Evolutionary conservation across 352 stramenopile genomes (phyloP).

Genomic region (Nothophytophthora sp.): DNA sequence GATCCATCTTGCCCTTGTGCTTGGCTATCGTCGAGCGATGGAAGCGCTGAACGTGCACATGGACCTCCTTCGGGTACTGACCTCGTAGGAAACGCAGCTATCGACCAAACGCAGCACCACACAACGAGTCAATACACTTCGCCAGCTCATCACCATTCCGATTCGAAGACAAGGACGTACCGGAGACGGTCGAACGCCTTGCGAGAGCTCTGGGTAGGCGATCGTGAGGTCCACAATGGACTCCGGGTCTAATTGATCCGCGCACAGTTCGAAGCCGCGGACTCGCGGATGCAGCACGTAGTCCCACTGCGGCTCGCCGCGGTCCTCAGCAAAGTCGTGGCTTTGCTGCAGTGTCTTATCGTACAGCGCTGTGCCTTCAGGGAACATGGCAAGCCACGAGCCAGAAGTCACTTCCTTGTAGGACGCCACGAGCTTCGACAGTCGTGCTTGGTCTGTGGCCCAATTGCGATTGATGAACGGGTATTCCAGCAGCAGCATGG

Average conservation of each 20-base stretch:
- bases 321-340: conserved; percentile 56
- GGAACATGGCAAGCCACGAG: conserved; percentile 80
- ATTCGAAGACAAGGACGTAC: conserved; percentile 16
- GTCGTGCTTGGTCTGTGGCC: conserved; percentile 56
- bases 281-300: conserved; percentile 74
- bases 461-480: conserved; percentile 76
- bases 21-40: conserved; percentile 38
- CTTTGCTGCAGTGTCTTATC: conserved; percentile 63
- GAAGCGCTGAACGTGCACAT: conserved; percentile 74
- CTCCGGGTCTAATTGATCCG: conserved; percentile 61
- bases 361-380: conserved; percentile 74
- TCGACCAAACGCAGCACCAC: background rate
- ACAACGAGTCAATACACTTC: background rate
- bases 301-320: conserved; percentile 46
- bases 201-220: conserved; percentile 70
- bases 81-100: conserved; percentile 61
- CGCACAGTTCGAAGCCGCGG: conserved; percentile 69
- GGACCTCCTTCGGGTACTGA: conserved; percentile 70
- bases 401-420: conserved; percentile 53
- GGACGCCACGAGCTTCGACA: conserved; percentile 46
- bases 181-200: conserved; percentile 71
- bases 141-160: too few species aligned
- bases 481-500: conserved; percentile 69
- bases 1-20: conserved; percentile 48
- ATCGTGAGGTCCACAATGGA: conserved; percentile 79